Evolutionary conservation across 306 rosid genomes (phyloP).

Genomic region (Ochetophila trinervis): DNA sequence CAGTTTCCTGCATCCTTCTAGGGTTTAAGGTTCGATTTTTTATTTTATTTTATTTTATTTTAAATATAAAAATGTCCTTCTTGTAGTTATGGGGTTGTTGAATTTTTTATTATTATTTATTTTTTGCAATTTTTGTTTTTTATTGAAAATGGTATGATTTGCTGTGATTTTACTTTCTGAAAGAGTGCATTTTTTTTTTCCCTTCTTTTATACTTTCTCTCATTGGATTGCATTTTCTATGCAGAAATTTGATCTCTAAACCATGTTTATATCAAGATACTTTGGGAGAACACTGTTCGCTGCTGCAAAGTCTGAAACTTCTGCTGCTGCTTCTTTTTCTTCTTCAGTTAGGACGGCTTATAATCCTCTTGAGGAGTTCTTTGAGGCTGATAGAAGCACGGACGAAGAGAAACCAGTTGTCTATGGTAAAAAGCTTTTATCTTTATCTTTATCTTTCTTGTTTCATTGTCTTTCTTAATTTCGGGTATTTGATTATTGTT

Average conservation of each 20-base stretch:
- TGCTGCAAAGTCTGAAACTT: slow-evolving; percentile 61
- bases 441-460: slow-evolving; percentile 4
- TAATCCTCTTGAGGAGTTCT: slow-evolving; percentile 80
- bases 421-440: slow-evolving; percentile 49
- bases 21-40: too few species aligned
- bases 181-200: neutral
- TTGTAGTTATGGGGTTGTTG: too few species aligned
- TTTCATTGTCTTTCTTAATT: neutral
- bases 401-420: slow-evolving; percentile 75
- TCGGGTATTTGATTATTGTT: neutral
- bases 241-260: slow-evolving; percentile 23
- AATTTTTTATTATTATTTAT: too few species aligned
- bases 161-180: neutral
- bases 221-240: neutral
- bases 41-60: too few species aligned
- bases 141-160: too few species aligned
- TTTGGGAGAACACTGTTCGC: slow-evolving; percentile 61
- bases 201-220: neutral
- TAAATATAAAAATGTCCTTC: too few species aligned
- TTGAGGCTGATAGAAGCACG: slow-evolving; percentile 59
- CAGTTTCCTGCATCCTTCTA: too few species aligned
- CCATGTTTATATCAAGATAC: slow-evolving; percentile 53
- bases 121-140: too few species aligned
- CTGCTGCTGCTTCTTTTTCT: slow-evolving; percentile 39
- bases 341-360: slow-evolving; percentile 30